A percentile compares a stretch with the other conserved stretches of the same genome.
phyloP scores from a whole-genome alignment of 495 filamentous ascomycete genomes.

The Pseudevernia furfuracea region DNA sequence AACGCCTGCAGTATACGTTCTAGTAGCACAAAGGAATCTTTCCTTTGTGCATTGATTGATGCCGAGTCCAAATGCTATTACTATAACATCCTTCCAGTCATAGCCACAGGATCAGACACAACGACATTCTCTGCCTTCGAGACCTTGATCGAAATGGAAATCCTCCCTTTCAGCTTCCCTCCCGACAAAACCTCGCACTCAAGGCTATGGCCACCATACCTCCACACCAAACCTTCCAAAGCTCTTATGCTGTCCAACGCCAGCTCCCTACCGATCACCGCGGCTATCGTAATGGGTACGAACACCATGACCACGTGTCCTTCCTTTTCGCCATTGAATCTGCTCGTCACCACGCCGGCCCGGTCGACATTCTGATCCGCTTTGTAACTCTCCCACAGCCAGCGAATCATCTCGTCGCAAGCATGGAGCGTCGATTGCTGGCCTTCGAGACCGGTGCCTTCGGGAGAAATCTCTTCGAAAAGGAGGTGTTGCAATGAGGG shows the following conservation, averaged over 20 bases:
- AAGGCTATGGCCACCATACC: neutral
- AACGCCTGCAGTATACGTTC: no score
- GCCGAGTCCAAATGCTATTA: neutral
- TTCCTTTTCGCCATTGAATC: neutral
- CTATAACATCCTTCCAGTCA: neutral
- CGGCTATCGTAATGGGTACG: neutral
- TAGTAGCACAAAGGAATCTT: no score
- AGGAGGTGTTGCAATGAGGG: neutral
- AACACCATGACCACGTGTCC: neutral
- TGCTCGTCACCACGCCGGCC: neutral
- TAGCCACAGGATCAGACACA: neutral
- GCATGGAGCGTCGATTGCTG: neutral
- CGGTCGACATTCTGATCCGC: neutral
- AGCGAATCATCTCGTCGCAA: neutral
- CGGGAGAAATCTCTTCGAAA: neutral
- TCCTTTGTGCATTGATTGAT: no score
- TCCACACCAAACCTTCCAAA: neutral
- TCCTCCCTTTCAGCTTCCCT: neutral
- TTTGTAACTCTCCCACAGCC: neutral
- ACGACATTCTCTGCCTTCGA: neutral
- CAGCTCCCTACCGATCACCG: neutral
- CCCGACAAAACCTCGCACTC: neutral
- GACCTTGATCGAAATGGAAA: neutral
- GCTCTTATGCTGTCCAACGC: neutral
- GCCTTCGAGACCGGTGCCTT: neutral